These are phyloP conservation scores for Spergularia azorica DNA, from an alignment of 179 eudicot genomes.

Conservation along the genomic window DNA sequence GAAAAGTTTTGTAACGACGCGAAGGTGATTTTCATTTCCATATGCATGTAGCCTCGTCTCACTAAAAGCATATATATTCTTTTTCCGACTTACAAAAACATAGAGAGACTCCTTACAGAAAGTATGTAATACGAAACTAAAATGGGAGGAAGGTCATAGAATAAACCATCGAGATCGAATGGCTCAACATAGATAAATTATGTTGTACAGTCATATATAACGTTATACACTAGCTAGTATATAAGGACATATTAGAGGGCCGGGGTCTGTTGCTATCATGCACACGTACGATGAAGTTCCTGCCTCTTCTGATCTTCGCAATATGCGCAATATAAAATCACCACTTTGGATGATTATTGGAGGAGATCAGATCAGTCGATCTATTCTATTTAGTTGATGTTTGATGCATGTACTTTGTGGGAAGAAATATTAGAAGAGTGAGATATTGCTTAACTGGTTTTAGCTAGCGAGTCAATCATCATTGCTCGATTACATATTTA, in stretches of 20 bases:
- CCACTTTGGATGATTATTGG: too few species aligned
- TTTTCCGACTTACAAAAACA: background rate
- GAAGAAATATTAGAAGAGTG: too few species aligned
- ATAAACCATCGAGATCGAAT: background rate
- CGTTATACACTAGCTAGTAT: background rate
- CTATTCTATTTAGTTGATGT: too few species aligned
- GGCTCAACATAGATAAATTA: conserved; percentile 9
- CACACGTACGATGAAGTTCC: conserved; percentile 15
- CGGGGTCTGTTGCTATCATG: conserved; percentile 11
- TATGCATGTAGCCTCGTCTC: background rate
- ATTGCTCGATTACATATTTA: too few species aligned
- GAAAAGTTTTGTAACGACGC: background rate
- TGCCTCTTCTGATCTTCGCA: too few species aligned
- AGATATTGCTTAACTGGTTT: too few species aligned
- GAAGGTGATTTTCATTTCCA: background rate
- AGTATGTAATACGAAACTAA: too few species aligned
- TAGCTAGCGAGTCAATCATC: too few species aligned
- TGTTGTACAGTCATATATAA: conserved; percentile 1
- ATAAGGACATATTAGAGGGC: background rate
- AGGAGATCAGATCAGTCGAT: too few species aligned
- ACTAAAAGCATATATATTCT: background rate
- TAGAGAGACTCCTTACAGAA: background rate
- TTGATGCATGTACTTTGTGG: too few species aligned
- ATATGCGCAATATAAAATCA: too few species aligned
- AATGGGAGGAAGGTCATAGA: background rate